Evolutionary conservation across 116 monocot species (phyloP).

Genomic region (Zostera marina): DNA sequence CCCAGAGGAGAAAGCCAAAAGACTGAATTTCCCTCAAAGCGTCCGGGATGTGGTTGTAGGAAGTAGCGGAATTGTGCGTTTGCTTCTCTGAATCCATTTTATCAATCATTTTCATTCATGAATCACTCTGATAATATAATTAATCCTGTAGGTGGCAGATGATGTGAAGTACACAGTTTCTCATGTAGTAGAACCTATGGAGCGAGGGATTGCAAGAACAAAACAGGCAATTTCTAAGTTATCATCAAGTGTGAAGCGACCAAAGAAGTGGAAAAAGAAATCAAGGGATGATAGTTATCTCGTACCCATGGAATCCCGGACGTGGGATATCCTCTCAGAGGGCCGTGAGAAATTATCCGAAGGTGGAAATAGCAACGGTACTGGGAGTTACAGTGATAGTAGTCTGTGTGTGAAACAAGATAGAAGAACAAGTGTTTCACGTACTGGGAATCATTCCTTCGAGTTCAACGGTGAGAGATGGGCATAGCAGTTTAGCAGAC

Average conservation of each 20-base stretch:
- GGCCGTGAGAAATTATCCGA: slow-evolving; percentile 25
- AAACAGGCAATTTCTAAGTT: slow-evolving; percentile 75
- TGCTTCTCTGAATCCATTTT: background rate
- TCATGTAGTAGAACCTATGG: slow-evolving; percentile 90
- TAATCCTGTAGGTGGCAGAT: slow-evolving; percentile 57
- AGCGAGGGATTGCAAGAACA: slow-evolving; percentile 69
- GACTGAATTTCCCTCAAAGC: slow-evolving; percentile 76
- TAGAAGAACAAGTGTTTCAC: slow-evolving; percentile 9
- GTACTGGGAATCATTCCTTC: slow-evolving; percentile 10
- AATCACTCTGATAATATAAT: background rate
- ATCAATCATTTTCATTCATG: background rate
- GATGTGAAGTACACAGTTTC: slow-evolving; percentile 94
- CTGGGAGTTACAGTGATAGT: slow-evolving; percentile 52
- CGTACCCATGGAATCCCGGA: slow-evolving; percentile 53
- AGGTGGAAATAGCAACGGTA: slow-evolving; percentile 5
- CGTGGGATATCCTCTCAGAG: slow-evolving; percentile 38
- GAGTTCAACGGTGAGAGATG: slow-evolving; percentile 23
- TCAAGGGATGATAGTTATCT: slow-evolving; percentile 82
- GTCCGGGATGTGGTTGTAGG: slow-evolving; percentile 94
- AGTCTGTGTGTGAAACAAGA: slow-evolving; percentile 30
- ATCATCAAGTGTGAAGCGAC: slow-evolving; percentile 71
- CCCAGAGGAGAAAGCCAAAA: slow-evolving; percentile 33
- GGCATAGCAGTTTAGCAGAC: background rate
- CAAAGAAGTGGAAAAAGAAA: slow-evolving; percentile 42
- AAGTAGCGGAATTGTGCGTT: slow-evolving; percentile 77